Base-by-base conservation (phyloP, 331 rosid genomes). In the Quercus lobata region DNA sequence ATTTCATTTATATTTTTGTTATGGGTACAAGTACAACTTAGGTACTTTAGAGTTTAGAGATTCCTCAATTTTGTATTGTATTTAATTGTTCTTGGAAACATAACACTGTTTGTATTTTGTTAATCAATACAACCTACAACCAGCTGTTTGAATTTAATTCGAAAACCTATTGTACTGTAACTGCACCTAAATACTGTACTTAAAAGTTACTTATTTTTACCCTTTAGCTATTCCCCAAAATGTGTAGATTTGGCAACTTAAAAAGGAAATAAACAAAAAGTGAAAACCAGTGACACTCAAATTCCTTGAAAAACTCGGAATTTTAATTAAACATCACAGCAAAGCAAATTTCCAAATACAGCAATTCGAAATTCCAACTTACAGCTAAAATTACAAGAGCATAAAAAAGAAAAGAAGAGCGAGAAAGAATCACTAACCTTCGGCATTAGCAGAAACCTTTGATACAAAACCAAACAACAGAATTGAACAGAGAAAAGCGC, bases 391-490 rank as follows among this genome's bases (percentile, higher is more conserved):
- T 44, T 62, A 53, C 6, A 73, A 37, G 32, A 81, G 80, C 74
- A 81, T 34, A 76, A 61, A 29, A 35, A 22, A 61, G 68, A 71
- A 46, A 70, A 53, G 71, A 52, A 70, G 58, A 52, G 49, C 12
- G 49, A 82, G 55, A 83, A 84, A 68, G 25, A 27, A 21, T 37
- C 24, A 69, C 61, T 54, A 74, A 91, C 96, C 96, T 87, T 91
- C 96, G 5, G 83, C 72, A 82, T 89, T 91, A 54, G 87, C 84
- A 83, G 90, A 79, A 22, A 76, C 87, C 82, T 76, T 83, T 17
- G 75, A 72, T 69, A 86, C 78, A 75, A 87, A 91, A 85, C 83
- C 87, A 78, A 84, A 79, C 65, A 81, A 37, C 72, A 83, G 76
- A 81, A 86, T 75, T 57, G 83, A 84, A 73, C 86, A 91, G 76